Percentiles rank a stretch among this genome's conserved stretches.
phyloP scores from a whole-genome alignment of 306 rosid genomes.

The Myrica gale region DNA sequence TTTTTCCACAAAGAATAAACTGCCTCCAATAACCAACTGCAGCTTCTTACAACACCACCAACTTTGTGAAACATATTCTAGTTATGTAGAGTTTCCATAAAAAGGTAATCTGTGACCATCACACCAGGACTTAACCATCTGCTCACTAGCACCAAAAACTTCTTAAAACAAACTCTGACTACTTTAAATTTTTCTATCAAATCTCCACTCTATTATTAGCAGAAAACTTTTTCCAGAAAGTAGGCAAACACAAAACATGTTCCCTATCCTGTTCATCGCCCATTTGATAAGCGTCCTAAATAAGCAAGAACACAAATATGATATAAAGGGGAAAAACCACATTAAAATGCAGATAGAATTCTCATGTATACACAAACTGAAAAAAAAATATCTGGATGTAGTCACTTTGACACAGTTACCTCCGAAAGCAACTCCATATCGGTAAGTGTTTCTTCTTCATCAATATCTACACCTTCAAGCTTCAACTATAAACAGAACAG shows the following conservation, averaged over 20 bases:
- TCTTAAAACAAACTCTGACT: background rate
- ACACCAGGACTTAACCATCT: slow-evolving; percentile 8
- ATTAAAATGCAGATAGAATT: background rate
- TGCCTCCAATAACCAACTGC: background rate
- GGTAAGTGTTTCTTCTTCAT: slow-evolving; percentile 83
- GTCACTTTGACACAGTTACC: slow-evolving; percentile 48
- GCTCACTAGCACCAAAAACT: background rate
- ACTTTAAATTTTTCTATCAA: background rate
- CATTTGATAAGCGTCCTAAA: too few relatives aligned
- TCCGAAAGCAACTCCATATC: slow-evolving; percentile 68
- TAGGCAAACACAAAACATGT: too few relatives aligned
- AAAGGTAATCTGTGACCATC: background rate
- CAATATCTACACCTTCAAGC: slow-evolving; percentile 70
- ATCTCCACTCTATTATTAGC: background rate
- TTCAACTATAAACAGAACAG: slow-evolving; percentile 50
- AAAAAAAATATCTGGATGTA: background rate
- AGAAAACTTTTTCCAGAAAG: too few relatives aligned
- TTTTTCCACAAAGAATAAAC: background rate
- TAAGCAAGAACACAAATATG: too few relatives aligned
- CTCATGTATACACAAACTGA: background rate
- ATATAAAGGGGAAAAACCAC: too few relatives aligned
- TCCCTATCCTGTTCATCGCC: too few relatives aligned
- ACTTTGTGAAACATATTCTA: background rate
- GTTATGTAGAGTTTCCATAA: slow-evolving; percentile 1
- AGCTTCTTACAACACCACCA: slow-evolving; percentile 9